A percentile compares a stretch with the other conserved stretches of the same genome.
Conservation (phyloP, 2,329 filamentous ascomycete genomes). For the Aquanectria penicillioides region DNA sequence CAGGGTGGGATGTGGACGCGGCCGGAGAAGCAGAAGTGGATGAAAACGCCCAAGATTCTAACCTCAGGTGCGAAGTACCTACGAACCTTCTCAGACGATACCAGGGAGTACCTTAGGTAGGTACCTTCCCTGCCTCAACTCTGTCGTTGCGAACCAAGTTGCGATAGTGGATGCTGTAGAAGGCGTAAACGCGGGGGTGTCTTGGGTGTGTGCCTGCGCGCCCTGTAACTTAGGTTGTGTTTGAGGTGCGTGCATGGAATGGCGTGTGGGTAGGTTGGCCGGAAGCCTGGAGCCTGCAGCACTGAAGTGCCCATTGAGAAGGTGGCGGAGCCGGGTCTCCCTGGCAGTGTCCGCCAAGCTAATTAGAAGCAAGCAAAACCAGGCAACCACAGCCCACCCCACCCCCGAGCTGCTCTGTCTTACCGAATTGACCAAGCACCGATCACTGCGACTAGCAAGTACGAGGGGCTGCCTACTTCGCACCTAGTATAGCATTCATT, state of each 20-base stretch:
- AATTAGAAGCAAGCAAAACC: neutral
- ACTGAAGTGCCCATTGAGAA: neutral
- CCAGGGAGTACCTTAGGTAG: neutral
- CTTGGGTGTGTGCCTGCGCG: neutral
- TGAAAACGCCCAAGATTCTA: constrained; percentile 3
- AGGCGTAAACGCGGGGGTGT: constrained; percentile 7
- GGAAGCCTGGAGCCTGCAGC: neutral
- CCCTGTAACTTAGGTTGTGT: neutral
- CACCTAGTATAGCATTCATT: neutral
- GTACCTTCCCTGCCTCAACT: neutral
- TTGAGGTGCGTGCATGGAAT: constrained; percentile 1
- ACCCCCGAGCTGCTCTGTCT: neutral
- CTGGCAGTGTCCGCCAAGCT: neutral
- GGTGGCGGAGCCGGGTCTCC: neutral
- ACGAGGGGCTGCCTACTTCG: neutral
- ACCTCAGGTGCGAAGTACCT: constrained; percentile 3
- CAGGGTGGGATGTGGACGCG: neutral
- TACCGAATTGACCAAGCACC: neutral
- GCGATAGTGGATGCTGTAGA: neutral
- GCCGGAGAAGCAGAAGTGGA: neutral
- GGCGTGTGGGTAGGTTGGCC: neutral
- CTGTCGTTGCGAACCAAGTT: neutral
- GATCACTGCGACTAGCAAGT: neutral
- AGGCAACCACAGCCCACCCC: neutral
- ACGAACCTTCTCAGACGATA: too few relatives aligned